Evolutionary conservation across 2,329 filamentous ascomycete genomes (phyloP), one percentile per base, ranked within the genome.

Genomic region (Fusarium virguliforme): DNA sequence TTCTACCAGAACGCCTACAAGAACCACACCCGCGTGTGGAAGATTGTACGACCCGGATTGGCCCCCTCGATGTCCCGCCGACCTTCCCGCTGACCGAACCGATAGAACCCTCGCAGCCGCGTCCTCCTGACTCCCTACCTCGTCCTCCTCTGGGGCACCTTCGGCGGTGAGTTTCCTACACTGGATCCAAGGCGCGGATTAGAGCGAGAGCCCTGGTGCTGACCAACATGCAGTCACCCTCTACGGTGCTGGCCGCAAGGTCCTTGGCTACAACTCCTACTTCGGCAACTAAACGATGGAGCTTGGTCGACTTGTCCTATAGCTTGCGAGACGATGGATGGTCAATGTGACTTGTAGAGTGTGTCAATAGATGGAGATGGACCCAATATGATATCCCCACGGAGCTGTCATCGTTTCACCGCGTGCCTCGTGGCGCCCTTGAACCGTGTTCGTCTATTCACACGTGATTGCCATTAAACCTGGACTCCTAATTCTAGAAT

Each of bases 231-330:
- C 72, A 90, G 88, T 83, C 60, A 79, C 83, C 74, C 84, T 93
- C 83, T 95, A 92, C 85, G 91, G 91, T 85, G 90, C 92, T 85
- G 84, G 86, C 81, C 91, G 93, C 80, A 90, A 92, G 85, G 84
- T 92, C 72, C 80, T 90, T 70, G 93, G 93, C 78, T 89, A 95
- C 87, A 95, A 94, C 88, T 93, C 90, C 69, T 94, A 90, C 90
- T 93, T 89, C 77, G 83, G 86, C 79, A 86, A 88, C 73, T 89
- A 86, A 77, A 62, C 46, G 24, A 62, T 59, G 30, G 50, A 46
- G 32, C 38, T 56, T 34, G 40, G 46, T 61, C 60, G 50, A 63
- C 57, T 65, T 68, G 37, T 59, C 41, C 43, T 55, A 66, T 62
- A 61, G 32, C 58, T 57, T 28, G 60, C 30, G 46, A 41, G 54